Evolutionary conservation across 495 filamentous ascomycete genomes (phyloP), one percentile per base, ranked within the genome.

Genomic region (Penicillium samsonianum): DNA sequence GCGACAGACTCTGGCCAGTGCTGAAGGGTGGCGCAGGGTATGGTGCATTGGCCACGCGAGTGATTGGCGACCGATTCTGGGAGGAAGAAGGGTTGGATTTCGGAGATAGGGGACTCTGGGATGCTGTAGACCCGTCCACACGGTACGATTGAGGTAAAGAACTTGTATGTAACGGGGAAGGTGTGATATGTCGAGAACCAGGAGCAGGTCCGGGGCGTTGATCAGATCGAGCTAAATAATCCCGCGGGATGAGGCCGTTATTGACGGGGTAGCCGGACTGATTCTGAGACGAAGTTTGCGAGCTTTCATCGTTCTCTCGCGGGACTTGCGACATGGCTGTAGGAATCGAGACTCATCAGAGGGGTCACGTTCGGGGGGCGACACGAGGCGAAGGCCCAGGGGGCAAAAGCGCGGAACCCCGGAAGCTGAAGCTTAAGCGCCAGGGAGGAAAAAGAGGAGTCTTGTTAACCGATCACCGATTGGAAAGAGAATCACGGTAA

Each of bases 311-410:
- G 46, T 44, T 67, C 47, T 61, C 69, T 69, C 70, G 71, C 65
- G 58, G 64, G 62, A 59, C 54, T 60, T 74, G 75, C 65, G 71
- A 76, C 74, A 78, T 78, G 65, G 63, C 67, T 73, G 33, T 58
- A 61, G 50, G 46, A 50, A 59, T 68, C 53, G 61, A 58, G 37
- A 50, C 28, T 58, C 70, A 68, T 67, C 64, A 60, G 70, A 66
- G 64, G 59, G 62, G 64, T 61, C 63, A 55, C 50, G 50, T 47
- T 55, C 55, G 55, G 50, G 50, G 60, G 62, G 25, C 35, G 31
- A 57, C 50, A 55, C 44, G 54, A 64, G 57, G 53, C 46, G 59
- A 67, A 51, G 55, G 50, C 31, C 58, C 52, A 53, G 8, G 57
- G 37, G 55, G 57, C 55, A 53, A 57, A 42, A 55, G 45, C 53